Evolutionary conservation across 345 rosid genomes (phyloP).

Genomic region (Brassica carinata): DNA sequence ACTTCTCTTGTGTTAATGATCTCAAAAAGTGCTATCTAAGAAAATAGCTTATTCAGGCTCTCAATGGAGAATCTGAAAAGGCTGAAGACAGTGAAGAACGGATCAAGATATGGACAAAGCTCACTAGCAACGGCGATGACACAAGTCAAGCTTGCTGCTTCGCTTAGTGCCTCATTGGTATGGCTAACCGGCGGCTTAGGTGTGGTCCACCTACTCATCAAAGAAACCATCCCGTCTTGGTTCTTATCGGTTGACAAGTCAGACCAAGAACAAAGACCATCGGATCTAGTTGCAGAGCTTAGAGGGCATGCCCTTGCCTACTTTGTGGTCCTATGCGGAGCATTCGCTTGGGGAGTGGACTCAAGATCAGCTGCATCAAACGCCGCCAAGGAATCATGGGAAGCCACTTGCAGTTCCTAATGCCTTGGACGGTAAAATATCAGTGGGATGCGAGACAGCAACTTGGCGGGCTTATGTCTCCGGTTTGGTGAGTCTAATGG

Average conservation of each 20-base stretch:
- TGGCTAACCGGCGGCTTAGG: constrained; percentile 84
- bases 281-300: constrained; percentile 69
- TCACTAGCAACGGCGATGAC: constrained; percentile 79
- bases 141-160: constrained; percentile 82
- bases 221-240: constrained; percentile 94
- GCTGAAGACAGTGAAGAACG: constrained; percentile 60
- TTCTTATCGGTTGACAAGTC: constrained; percentile 70
- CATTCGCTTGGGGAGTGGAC: constrained; percentile 93
- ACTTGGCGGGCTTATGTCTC: constrained; percentile 79
- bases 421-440: constrained; percentile 82
- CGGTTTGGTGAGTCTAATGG: constrained; percentile 79
- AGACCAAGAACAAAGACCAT: constrained; percentile 49
- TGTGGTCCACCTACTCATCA: constrained; percentile 73
- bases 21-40: no score
- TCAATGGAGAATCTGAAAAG: constrained; percentile 55
- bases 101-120: constrained; percentile 67
- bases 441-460: constrained; percentile 71
- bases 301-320: constrained; percentile 86
- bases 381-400: constrained; percentile 68
- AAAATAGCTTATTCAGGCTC: constrained; percentile 46
- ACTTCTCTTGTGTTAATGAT: neutral
- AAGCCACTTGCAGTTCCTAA: constrained; percentile 77
- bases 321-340: constrained; percentile 73
- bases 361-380: constrained; percentile 67
- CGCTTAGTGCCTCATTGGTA: constrained; percentile 85